Evolutionary conservation across 164 flowering plant species (phyloP).

Genomic region (Magnolia officinalis): DNA sequence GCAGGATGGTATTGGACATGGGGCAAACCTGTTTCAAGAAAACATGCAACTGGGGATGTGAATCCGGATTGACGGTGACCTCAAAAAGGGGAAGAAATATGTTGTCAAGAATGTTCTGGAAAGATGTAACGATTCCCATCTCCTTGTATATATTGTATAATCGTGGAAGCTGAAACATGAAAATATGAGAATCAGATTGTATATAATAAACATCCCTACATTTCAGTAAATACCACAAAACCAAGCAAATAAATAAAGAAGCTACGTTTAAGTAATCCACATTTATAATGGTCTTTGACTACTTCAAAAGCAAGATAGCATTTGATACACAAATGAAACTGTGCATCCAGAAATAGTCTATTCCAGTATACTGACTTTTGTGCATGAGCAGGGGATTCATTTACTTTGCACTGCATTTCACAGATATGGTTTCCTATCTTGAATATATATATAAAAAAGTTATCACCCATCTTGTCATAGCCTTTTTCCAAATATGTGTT

Average conservation of each 20-base stretch:
- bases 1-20: background rate
- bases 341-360: background rate
- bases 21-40: slow-evolving; percentile 82
- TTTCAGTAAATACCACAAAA: background rate
- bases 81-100: slow-evolving; percentile 95
- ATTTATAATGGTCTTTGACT: background rate
- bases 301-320: background rate
- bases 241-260: background rate
- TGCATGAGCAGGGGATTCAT: too few relatives aligned
- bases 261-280: background rate
- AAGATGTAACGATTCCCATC: slow-evolving; percentile 96
- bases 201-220: background rate
- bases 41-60: slow-evolving; percentile 95
- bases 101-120: slow-evolving; percentile 95
- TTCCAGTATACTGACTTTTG: too few relatives aligned
- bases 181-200: background rate
- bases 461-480: too few relatives aligned
- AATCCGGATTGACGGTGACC: slow-evolving; percentile 92
- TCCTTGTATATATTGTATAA: slow-evolving; percentile 94
- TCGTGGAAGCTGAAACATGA: slow-evolving; percentile 72
- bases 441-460: too few relatives aligned
- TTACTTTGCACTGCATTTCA: too few relatives aligned
- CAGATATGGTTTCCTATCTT: too few relatives aligned
- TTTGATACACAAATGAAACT: background rate
- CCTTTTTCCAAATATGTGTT: too few relatives aligned